phyloP scores from a whole-genome alignment of 1,284 basidiomycete species.

The Heterobasidion irregulare region DNA sequence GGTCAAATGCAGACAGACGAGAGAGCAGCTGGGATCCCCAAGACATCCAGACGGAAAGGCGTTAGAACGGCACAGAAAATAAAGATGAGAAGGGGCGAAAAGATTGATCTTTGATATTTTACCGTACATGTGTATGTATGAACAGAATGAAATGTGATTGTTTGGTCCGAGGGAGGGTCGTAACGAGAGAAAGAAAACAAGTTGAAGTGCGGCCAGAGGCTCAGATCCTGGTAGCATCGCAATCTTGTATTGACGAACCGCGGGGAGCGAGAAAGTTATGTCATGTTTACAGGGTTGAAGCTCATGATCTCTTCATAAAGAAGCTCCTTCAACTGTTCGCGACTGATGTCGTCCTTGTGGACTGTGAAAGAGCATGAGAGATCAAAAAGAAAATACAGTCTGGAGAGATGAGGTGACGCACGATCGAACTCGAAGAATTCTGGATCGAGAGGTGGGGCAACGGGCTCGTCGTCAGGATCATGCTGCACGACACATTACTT shows the following conservation, averaged over 20 bases:
- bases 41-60: not conserved
- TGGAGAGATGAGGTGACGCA: constrained; percentile 17
- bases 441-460: constrained; percentile 82
- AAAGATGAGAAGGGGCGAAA: too few relatives aligned
- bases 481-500: constrained; percentile 35
- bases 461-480: constrained; percentile 90
- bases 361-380: constrained; percentile 31
- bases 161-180: too few relatives aligned
- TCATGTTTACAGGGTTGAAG: constrained; percentile 63
- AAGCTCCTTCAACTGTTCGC: constrained; percentile 69
- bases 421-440: constrained; percentile 92
- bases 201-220: not conserved
- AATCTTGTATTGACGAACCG: too few relatives aligned
- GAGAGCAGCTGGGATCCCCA: not conserved
- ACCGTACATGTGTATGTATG: too few relatives aligned
- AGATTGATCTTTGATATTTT: too few relatives aligned
- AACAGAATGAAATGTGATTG: too few relatives aligned
- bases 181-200: too few relatives aligned
- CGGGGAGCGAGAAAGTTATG: constrained; percentile 18
- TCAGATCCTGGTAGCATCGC: too few relatives aligned
- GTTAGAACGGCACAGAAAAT: too few relatives aligned
- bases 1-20: too few relatives aligned
- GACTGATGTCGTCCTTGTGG: constrained; percentile 89
- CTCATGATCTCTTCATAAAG: constrained; percentile 72
- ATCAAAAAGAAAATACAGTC: not conserved